A percentile compares a stretch with the other conserved stretches of the same genome.
Conservation (phyloP, 2,329 filamentous ascomycete species). For the Neodidymelliopsis sp. region DNA sequence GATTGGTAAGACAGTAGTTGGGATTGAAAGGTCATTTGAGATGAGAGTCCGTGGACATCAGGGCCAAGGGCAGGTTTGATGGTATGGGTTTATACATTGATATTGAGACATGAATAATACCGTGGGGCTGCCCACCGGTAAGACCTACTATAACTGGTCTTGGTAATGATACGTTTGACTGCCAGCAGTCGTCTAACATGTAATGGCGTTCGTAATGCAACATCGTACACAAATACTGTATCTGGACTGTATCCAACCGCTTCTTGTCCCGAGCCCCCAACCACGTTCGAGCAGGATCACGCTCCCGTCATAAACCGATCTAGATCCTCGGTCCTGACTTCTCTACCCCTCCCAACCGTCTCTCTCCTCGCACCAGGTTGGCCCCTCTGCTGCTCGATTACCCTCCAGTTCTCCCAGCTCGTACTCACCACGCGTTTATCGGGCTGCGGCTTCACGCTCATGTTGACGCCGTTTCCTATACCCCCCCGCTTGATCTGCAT, state of each 20-base stretch:
- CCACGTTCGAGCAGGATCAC: not conserved
- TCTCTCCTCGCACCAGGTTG: conserved; percentile 2
- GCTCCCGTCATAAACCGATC: conserved; percentile 17
- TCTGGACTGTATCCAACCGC: not conserved
- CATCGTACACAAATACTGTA: conserved; percentile 7
- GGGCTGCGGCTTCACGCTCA: conserved; percentile 25
- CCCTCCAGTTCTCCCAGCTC: conserved; percentile 35
- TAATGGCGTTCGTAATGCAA: conserved; percentile 18
- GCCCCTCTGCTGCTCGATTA: conserved; percentile 5
- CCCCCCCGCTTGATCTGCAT: conserved; percentile 30
- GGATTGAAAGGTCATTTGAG: not conserved
- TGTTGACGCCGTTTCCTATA: conserved; percentile 22
- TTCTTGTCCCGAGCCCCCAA: not conserved
- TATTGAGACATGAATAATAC: conserved; percentile 16
- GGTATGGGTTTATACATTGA: conserved; percentile 6
- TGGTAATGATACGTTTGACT: conserved; percentile 14
- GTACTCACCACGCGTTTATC: conserved; percentile 32
- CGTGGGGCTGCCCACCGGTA: conserved; percentile 14
- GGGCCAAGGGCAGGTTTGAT: not conserved
- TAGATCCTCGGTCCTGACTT: conserved; percentile 12
- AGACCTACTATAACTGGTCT: no score
- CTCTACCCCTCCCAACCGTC: conserved; percentile 4
- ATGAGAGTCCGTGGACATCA: not conserved
- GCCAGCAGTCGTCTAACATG: conserved; percentile 14
- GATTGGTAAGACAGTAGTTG: not conserved